These are phyloP conservation scores for Escallonia herrerae DNA, from an alignment of 129 eudicot genomes.

Conservation along the genomic window DNA sequence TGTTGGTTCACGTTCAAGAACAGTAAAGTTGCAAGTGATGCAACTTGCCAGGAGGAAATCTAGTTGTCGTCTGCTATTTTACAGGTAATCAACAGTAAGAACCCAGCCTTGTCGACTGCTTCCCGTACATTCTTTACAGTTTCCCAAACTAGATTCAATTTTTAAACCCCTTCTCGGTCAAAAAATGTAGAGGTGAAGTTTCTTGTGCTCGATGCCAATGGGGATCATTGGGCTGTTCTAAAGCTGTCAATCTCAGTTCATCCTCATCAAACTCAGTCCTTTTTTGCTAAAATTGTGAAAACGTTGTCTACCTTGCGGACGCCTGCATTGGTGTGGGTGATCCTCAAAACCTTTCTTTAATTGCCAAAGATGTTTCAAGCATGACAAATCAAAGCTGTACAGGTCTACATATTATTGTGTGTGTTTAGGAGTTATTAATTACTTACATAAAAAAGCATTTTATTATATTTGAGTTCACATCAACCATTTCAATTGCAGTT, in stretches of 20 bases:
- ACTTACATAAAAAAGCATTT: no score
- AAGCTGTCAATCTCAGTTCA: background rate
- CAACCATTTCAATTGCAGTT: no score
- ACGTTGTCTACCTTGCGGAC: no score
- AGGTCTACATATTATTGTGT: no score
- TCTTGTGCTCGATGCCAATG: background rate
- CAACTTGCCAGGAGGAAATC: background rate
- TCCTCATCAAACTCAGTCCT: background rate
- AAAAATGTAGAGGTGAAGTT: background rate
- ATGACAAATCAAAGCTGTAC: no score
- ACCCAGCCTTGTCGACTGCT: background rate
- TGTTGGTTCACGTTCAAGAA: background rate
- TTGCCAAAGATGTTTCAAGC: no score
- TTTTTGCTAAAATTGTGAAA: background rate
- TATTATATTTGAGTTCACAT: no score
- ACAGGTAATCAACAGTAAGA: background rate
- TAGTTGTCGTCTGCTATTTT: slow-evolving; percentile 1
- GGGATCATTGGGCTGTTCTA: background rate
- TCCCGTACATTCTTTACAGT: background rate
- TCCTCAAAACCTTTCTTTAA: no score
- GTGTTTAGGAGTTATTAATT: no score
- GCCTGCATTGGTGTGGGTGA: no score
- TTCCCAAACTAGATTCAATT: background rate
- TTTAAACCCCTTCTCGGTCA: background rate
- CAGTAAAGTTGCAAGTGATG: background rate